Base-by-base conservation (phyloP, 495 filamentous ascomycete genomes). In the Clohesyomyces aquaticus region DNA sequence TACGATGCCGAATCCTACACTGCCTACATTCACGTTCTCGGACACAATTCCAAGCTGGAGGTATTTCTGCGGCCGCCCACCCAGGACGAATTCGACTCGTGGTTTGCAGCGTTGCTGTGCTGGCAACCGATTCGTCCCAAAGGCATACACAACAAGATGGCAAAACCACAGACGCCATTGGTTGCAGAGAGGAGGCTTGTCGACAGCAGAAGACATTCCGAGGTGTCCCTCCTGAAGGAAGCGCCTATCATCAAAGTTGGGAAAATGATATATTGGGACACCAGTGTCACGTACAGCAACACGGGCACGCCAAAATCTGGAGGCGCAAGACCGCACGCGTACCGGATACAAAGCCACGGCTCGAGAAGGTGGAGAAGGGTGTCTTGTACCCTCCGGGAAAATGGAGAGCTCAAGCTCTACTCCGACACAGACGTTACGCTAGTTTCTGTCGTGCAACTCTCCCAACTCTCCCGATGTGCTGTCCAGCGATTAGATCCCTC, bases 191-290 rank as follows among this genome's bases (percentile, higher is more conserved):
- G 78, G 50, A 78, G 79, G 66, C 69, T 83, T 52, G 75, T 76
- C 32, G 81, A 85, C 49, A 76, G 80, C 59, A 76, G 70, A 57
- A 79, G 86, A 53, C 86, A 86, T 73, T 88, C 86, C 11, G 83
- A 86, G 53, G 83, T 80, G 56, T 81, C 79, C 41, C 68, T 77
- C n/a, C 79, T 83, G 14, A 93, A 88, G 69, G 90, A 93, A 58
- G 84, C 86, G 12, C 85, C 91, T 35, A 96, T 98, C 61, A 99
- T 98, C 77, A 99, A 99, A 73, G 90, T 97, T 53, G 95, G 92
- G 42, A 96, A 92, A 72, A 88, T 98, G 79, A 83, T 93, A 65
- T 83, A 93, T 29, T 98, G 93, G 93, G 88, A 96, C 72, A 88
- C 82, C 78, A 69, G 80, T 76, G 60, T 83, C 76, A 50, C 82